Conservation (phyloP, 176 grass and related monocot species). For the Phyllostachys edulis region DNA sequence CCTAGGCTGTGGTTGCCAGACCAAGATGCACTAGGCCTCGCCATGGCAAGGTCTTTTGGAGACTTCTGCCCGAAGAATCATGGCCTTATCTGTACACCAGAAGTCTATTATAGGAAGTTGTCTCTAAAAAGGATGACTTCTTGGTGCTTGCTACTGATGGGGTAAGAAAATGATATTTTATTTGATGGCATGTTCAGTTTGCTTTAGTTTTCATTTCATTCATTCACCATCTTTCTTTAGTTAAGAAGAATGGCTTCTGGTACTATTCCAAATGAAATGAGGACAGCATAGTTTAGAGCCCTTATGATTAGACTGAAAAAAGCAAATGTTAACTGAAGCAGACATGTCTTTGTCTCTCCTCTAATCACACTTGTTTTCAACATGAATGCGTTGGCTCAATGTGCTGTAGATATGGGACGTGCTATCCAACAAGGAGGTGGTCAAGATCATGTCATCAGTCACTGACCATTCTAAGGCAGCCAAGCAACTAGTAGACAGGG, state of each 20-base stretch:
- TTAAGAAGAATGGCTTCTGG: background rate
- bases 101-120: constrained; percentile 57
- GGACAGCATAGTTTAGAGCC: background rate
- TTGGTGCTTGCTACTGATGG: constrained; percentile 82
- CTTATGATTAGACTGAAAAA: background rate
- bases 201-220: background rate
- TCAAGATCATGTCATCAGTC: constrained; percentile 51
- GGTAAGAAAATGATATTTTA: constrained; percentile 29
- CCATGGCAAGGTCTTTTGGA: constrained; percentile 85
- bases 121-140: constrained; percentile 75
- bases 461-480: constrained; percentile 44
- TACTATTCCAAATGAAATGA: background rate
- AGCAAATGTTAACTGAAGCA: constrained; percentile 3
- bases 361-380: too few relatives aligned
- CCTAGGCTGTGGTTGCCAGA: constrained; percentile 71
- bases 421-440: constrained; percentile 71
- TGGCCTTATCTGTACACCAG: constrained; percentile 72
- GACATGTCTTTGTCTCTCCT: background rate
- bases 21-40: constrained; percentile 68
- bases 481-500: constrained; percentile 44
- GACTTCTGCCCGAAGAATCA: constrained; percentile 77
- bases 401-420: constrained; percentile 70
- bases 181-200: background rate
- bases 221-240: background rate
- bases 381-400: too few relatives aligned